Conservation (phyloP, 768 basidiomycete species). For the Agrocybe pediades region DNA sequence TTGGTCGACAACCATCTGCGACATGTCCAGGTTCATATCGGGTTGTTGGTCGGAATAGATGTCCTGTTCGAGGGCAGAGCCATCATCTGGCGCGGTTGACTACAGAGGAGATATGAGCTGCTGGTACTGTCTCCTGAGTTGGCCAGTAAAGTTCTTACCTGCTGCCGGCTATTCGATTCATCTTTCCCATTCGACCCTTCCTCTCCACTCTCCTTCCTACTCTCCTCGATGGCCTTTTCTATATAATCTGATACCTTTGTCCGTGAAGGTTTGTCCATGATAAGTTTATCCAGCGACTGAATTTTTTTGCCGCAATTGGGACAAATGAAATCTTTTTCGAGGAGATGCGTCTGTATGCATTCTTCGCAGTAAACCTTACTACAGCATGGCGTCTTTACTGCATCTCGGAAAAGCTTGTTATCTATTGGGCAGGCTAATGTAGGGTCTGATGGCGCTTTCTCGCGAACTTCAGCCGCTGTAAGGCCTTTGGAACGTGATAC, state of each 20-base stretch:
- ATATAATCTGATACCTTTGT: slow-evolving; percentile 82
- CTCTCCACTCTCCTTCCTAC: slow-evolving; percentile 62
- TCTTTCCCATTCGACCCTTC: slow-evolving; percentile 28
- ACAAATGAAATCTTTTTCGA: slow-evolving; percentile 95
- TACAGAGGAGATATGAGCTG: neutral
- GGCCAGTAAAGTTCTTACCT: slow-evolving; percentile 32
- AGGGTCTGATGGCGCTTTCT: slow-evolving; percentile 76
- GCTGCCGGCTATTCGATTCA: slow-evolving; percentile 26
- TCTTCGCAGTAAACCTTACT: slow-evolving; percentile 92
- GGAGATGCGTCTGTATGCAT: slow-evolving; percentile 91
- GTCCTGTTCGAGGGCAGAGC: slow-evolving; percentile 48
- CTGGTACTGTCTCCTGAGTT: neutral
- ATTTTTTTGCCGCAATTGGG: slow-evolving; percentile 89
- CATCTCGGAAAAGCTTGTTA: slow-evolving; percentile 90
- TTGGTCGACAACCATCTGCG: slow-evolving; percentile 69
- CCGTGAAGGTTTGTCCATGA: slow-evolving; percentile 78
- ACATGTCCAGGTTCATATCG: slow-evolving; percentile 64
- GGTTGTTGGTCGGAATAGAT: slow-evolving; percentile 75
- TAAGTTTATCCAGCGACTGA: slow-evolving; percentile 84
- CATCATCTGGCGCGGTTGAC: slow-evolving; percentile 22
- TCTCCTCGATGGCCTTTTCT: slow-evolving; percentile 77
- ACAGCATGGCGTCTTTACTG: slow-evolving; percentile 96
- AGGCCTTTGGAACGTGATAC: slow-evolving; percentile 77
- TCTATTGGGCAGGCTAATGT: slow-evolving; percentile 88
- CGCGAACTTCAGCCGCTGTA: slow-evolving; percentile 88